These are phyloP conservation scores for Cryptomeria japonica DNA, from an alignment of 75 land plant genomes.

Conservation along the genomic window DNA sequence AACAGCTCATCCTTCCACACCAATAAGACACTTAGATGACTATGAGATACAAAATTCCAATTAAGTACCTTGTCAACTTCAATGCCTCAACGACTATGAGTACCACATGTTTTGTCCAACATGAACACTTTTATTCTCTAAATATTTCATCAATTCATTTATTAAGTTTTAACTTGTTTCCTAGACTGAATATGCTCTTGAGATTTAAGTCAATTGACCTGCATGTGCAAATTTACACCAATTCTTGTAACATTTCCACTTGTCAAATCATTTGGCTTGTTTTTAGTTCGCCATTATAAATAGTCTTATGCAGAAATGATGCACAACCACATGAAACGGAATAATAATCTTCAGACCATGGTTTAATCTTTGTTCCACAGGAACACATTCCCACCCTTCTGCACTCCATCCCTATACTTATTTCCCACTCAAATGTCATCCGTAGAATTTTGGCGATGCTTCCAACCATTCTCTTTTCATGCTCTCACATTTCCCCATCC, in stretches of 20 bases:
- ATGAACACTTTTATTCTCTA: neutral
- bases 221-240: neutral
- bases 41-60: neutral
- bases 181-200: neutral
- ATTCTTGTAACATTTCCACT: neutral
- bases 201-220: neutral
- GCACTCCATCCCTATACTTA: neutral
- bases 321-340: neutral
- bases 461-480: neutral
- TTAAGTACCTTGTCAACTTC: neutral
- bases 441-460: neutral
- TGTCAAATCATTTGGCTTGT: neutral
- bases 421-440: neutral
- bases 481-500: neutral
- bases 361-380: neutral
- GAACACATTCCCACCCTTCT: neutral
- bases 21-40: neutral
- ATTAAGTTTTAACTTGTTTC: neutral
- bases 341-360: neutral
- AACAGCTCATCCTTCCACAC: neutral
- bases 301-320: neutral
- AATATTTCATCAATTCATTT: neutral
- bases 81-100: neutral
- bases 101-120: neutral
- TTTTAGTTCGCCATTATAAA: neutral